These are phyloP conservation scores for Kodamaea hsintzibuensis DNA, from an alignment of 805 yeast genomes.

Conservation along the genomic window DNA sequence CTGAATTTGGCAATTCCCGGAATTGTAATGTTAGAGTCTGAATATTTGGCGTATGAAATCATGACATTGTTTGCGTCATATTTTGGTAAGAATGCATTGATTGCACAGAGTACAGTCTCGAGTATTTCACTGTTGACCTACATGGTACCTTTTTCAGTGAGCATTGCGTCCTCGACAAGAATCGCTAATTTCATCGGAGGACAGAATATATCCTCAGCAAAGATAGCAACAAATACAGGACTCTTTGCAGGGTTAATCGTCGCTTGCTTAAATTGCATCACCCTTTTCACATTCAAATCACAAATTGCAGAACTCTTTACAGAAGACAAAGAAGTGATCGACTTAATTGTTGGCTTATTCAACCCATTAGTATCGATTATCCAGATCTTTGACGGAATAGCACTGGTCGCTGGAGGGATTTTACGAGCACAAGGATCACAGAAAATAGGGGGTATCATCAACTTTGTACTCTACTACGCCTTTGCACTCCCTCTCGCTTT, in stretches of 20 bases:
- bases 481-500: constrained; percentile 70
- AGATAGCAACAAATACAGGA: constrained; percentile 35
- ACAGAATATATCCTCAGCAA: constrained; percentile 38
- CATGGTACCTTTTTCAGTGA: constrained; percentile 48
- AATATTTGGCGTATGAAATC: constrained; percentile 47
- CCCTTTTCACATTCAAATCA: constrained; percentile 47
- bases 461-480: constrained; percentile 68
- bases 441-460: constrained; percentile 67
- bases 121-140: constrained; percentile 46
- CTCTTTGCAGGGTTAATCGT: constrained; percentile 30
- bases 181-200: constrained; percentile 48
- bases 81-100: constrained; percentile 50
- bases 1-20: constrained; percentile 45
- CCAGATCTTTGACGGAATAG: constrained; percentile 69
- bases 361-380: constrained; percentile 62
- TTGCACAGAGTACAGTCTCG: constrained; percentile 53
- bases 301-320: constrained; percentile 62
- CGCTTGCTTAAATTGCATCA: constrained; percentile 40
- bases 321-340: constrained; percentile 56
- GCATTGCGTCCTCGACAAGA: constrained; percentile 46
- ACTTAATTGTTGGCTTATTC: constrained; percentile 52
- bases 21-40: constrained; percentile 46
- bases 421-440: constrained; percentile 78
- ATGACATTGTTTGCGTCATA: constrained; percentile 47
- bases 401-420: constrained; percentile 71